These are phyloP conservation scores for Gnaphalium uliginosum DNA, from an alignment of 129 eudicot species.

Conservation along the genomic window DNA sequence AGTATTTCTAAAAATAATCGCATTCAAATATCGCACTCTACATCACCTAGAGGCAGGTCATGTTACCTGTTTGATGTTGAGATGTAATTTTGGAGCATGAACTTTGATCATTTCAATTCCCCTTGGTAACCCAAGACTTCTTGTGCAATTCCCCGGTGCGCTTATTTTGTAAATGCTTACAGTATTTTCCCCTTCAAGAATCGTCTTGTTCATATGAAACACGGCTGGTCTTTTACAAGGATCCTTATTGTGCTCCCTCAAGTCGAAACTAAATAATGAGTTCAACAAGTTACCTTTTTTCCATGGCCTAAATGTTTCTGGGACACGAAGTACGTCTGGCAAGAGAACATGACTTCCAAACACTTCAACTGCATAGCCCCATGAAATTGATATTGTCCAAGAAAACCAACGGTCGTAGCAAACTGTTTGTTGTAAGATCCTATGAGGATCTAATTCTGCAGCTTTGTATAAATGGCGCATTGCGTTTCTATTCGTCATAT, in stretches of 20 bases:
- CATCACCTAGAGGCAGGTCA: background rate
- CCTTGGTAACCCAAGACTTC: slow-evolving; percentile 50
- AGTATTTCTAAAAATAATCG: no score
- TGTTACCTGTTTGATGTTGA: slow-evolving; percentile 58
- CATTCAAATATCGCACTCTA: no score
- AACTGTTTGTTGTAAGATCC: slow-evolving; percentile 74
- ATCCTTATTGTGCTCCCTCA: slow-evolving; percentile 50
- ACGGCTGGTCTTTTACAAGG: slow-evolving; percentile 62
- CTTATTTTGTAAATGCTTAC: slow-evolving; percentile 42
- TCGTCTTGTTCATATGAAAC: slow-evolving; percentile 52
- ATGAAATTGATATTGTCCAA: slow-evolving; percentile 89
- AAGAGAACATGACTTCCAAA: slow-evolving; percentile 47
- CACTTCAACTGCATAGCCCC: slow-evolving; percentile 82
- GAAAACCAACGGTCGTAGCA: slow-evolving; percentile 83
- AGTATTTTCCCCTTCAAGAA: slow-evolving; percentile 20
- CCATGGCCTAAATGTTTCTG: slow-evolving; percentile 66
- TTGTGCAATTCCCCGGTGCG: slow-evolving; percentile 45
- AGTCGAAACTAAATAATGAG: slow-evolving; percentile 38
- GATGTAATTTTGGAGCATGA: slow-evolving; percentile 49
- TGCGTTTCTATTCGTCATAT: slow-evolving; percentile 49
- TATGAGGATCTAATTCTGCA: slow-evolving; percentile 54
- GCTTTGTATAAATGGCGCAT: slow-evolving; percentile 65
- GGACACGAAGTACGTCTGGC: slow-evolving; percentile 58
- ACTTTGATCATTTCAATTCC: slow-evolving; percentile 63
- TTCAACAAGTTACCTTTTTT: slow-evolving; percentile 31